phyloP scores from a whole-genome alignment of 768 basidiomycete species.

The Gymnopilus dilepis region DNA sequence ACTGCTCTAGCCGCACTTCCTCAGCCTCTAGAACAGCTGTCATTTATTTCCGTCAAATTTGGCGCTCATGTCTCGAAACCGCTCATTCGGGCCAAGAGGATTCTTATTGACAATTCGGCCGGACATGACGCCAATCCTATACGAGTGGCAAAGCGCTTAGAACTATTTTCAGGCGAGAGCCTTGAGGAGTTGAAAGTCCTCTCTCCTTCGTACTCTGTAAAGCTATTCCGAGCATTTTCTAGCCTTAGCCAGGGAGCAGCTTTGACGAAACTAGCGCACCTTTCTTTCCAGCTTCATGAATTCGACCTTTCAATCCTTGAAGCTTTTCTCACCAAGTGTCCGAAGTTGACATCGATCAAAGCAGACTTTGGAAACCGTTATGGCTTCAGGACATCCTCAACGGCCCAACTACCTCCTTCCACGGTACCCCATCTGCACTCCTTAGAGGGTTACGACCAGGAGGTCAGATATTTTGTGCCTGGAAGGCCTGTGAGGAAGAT shows the following conservation, averaged over 20 bases:
- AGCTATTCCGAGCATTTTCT: not conserved
- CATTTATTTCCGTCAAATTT: not conserved
- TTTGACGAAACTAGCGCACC: not conserved
- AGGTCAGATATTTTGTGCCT: not conserved
- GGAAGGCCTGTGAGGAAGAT: not conserved
- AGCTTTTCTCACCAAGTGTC: not conserved
- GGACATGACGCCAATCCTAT: not conserved
- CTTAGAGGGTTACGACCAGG: not conserved
- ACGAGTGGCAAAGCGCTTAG: not conserved
- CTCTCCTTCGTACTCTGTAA: not conserved
- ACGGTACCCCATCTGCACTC: not conserved
- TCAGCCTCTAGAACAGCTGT: not conserved
- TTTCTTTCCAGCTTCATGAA: not conserved
- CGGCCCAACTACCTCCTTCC: not conserved
- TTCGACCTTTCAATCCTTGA: not conserved
- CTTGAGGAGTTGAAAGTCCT: not conserved
- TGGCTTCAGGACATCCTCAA: not conserved
- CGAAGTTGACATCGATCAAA: not conserved
- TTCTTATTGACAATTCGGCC: not conserved
- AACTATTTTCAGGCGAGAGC: not conserved
- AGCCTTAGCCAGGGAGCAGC: not conserved
- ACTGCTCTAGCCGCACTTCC: not conserved
- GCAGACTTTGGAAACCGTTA: not conserved
- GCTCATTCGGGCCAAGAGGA: not conserved
- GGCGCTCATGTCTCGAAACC: not conserved